Base-by-base conservation (phyloP, 2,329 filamentous ascomycete genomes). In the Chaetomium globosum region DNA sequence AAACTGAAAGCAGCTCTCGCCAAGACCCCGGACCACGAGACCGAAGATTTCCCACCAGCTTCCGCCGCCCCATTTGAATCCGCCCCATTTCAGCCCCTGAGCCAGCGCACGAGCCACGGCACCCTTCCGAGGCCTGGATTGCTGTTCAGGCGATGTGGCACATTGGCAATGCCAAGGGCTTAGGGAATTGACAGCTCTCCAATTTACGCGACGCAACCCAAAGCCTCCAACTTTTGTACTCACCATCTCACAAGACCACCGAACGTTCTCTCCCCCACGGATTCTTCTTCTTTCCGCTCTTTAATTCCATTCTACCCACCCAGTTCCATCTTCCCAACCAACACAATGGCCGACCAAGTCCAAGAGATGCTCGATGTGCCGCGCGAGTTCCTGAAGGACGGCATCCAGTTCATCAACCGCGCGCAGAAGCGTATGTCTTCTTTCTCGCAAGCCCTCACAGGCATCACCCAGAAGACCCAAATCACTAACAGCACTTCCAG, bases 311-410 rank as follows among this genome's bases (percentile, higher is more conserved):
- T 49, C 56, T 21, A 33, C 51, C 23, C 23, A 55, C 21, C 46
- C 30, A 60, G 26, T 59, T 28, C 13, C 28, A 48, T 46, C 21
- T 13, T 26, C 28, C 31, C 52, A 61, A 63, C 57, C 57, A 46
- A 51, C 76, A 80, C 72, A 75, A 87, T 88, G 85, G 83, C 87
- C 78, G 88, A 90, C 77, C 84, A 88, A 77, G 77, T 91, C 73
- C 87, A 90, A 78, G 87, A 90, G 76, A 80, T 91, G 74, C 83
- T 89, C 75, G 89, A 91, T 71, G 84, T 88, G 75, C 87, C 87
- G 73, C 81, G 82, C 75, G 86, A 89, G 78, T 90, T 90, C 77
- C 77, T 87, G 74, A 83, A 79, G 75, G 85, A 87, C 68, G 85
- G 85, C 74, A 80, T 85, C 66, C 84, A 87, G 71, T 88, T 88